A percentile compares a stretch with the other conserved stretches of the same genome.
Evolutionary conservation across 805 yeast species (phyloP).

Genomic region (Candida jianshihensis): DNA sequence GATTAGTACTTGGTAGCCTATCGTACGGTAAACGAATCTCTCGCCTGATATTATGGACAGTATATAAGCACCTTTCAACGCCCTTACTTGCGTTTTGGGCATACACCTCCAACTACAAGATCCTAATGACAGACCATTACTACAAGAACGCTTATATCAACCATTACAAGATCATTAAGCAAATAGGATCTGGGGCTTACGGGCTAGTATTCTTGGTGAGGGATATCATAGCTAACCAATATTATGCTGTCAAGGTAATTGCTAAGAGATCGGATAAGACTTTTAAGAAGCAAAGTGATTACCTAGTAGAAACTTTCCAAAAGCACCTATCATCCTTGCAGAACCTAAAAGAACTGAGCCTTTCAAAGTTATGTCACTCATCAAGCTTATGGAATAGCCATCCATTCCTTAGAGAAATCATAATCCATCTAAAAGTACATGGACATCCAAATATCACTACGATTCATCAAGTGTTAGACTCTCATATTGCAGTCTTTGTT

Average conservation of each 20-base stretch:
- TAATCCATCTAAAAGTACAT: slow-evolving; percentile 69
- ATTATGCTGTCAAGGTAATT: slow-evolving; percentile 68
- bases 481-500: slow-evolving; percentile 52
- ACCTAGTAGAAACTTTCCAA: slow-evolving; percentile 7
- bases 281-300: slow-evolving; percentile 12
- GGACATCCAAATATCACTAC: slow-evolving; percentile 72
- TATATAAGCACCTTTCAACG: no score
- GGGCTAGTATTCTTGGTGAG: slow-evolving; percentile 71
- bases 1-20: no score
- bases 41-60: no score
- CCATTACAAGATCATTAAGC: slow-evolving; percentile 12
- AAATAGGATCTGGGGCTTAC: slow-evolving; percentile 74
- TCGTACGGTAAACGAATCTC: no score
- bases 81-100: no score
- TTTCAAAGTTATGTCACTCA: slow-evolving; percentile 16
- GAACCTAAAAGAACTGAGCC: slow-evolving; percentile 13
- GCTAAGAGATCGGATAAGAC: slow-evolving; percentile 30
- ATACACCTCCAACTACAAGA: no score
- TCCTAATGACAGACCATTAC: neutral
- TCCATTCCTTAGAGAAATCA: slow-evolving; percentile 53
- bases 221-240: slow-evolving; percentile 41
- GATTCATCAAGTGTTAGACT: slow-evolving; percentile 65
- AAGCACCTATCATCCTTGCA: slow-evolving; percentile 1
- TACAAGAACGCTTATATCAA: slow-evolving; percentile 11
- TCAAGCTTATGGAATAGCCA: slow-evolving; percentile 10